A percentile compares a stretch with the other conserved stretches of the same genome.
These are phyloP conservation scores for Porphyrellus cyaneotinctus DNA, from an alignment of 768 basidiomycete species.

Conservation along the genomic window DNA sequence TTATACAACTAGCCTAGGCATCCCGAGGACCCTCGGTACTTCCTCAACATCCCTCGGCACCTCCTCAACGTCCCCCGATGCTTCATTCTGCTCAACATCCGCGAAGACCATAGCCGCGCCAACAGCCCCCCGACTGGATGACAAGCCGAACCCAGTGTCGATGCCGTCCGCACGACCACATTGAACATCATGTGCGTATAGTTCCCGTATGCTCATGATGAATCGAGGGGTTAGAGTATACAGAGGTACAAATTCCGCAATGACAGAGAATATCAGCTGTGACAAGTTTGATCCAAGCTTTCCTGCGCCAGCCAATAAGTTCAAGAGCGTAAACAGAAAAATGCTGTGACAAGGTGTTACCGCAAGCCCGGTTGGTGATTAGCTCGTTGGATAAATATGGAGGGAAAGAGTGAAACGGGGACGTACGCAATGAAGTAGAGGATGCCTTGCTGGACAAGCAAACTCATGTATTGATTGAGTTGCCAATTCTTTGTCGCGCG, in stretches of 20 bases:
- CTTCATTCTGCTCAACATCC: background rate
- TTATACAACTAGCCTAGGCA: no score
- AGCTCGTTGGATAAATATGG: no score
- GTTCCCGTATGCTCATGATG: background rate
- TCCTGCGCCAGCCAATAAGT: background rate
- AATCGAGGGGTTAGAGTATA: background rate
- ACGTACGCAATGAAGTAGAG: background rate
- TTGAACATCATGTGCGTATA: background rate
- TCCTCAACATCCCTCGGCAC: no score
- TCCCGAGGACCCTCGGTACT: no score
- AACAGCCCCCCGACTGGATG: background rate
- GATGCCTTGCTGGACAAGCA: background rate
- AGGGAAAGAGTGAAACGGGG: background rate
- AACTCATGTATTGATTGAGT: background rate
- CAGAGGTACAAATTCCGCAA: background rate
- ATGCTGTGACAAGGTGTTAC: background rate
- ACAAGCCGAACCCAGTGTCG: background rate
- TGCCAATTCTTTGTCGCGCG: background rate
- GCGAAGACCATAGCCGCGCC: background rate
- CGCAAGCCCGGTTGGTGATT: background rate
- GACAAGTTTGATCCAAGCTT: no score
- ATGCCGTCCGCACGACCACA: background rate
- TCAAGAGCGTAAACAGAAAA: background rate
- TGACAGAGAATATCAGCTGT: background rate
- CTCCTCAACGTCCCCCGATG: background rate